Evolutionary conservation across 805 yeast species (phyloP), one percentile per base, ranked within the genome.

Genomic region (Blastobotrys terrestris): DNA sequence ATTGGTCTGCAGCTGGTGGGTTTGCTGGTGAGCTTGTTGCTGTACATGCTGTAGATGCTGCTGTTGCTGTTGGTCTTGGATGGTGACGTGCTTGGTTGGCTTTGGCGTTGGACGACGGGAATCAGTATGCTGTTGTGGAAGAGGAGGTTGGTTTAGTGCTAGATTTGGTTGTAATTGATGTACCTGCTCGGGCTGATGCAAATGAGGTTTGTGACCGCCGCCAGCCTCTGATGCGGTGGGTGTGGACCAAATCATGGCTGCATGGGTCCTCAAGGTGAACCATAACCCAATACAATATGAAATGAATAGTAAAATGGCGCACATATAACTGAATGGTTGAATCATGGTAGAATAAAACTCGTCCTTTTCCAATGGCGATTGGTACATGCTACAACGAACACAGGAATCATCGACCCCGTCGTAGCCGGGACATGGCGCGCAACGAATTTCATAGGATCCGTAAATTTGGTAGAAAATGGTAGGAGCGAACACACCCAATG

Each of bases 201-300:
- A 44, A 49, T 56, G 44, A 1, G 50, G 20, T 3, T 31, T 11
- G 58, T 50, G 47, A 39, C 46, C 14, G 44, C 43, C 19, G 62
- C n/a, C 63, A 3, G 66, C 66, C 50, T 76, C 78, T 2, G 71
- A 63, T 13, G 71, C 66, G 4, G 77, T 76, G 2, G 84, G 83
- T 0, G 83, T 79, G 46, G 88, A 87, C 99, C 99, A 94, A 58
- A 94, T 94, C 71, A 90, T 74, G 0, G 96, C 92, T 0, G 99
- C 99, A 69, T 94, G 99, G 0, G 98, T 94, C 62, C 96, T 80
- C 63, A 94, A 77, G 0, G 99, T 94, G 67, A 94, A 94, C 79
- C 89, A 84, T 44, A 94, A 73, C 1, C 99, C 98, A 67, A 91
- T 83, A 19, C 81, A 77, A 66, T 94, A 94, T 0, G 96, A 94